Conservation (phyloP, 2,329 filamentous ascomycete genomes). For the Colletotrichum truncatum region DNA sequence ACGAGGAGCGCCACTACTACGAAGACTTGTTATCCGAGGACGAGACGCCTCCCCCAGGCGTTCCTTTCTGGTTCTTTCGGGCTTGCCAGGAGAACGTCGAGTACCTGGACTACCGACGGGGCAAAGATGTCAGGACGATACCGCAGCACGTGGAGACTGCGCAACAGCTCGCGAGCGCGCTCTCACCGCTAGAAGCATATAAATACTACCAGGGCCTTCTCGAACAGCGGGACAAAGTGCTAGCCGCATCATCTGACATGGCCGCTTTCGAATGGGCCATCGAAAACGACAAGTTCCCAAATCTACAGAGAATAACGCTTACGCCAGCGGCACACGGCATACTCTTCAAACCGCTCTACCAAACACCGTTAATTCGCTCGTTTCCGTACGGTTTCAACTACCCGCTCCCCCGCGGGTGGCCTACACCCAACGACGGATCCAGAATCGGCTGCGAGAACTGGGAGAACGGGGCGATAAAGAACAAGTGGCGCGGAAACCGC, state of each 20-base stretch:
- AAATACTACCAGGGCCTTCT: conserved; percentile 43
- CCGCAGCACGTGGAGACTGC: background rate
- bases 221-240: conserved; percentile 40
- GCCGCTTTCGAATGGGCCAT: conserved; percentile 44
- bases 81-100: background rate
- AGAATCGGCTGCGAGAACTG: too few species aligned
- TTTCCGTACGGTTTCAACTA: conserved; percentile 50
- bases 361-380: conserved; percentile 51
- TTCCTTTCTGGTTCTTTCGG: background rate
- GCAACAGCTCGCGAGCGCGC: background rate
- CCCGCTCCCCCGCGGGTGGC: conserved; percentile 45
- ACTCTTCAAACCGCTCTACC: conserved; percentile 45
- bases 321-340: conserved; percentile 50
- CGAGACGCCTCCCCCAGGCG: background rate
- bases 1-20: background rate
- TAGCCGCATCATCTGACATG: conserved; percentile 38
- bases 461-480: too few species aligned
- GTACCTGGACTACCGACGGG: background rate
- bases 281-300: conserved; percentile 40
- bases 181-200: conserved; percentile 30
- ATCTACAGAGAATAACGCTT: conserved; percentile 45
- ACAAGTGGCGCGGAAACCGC: too few species aligned
- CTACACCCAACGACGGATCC: background rate
- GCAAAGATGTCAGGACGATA: background rate
- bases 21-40: background rate